Evolutionary conservation across 371 early-diverging fungal species (phyloP), one percentile per base, ranked within the genome.

Genomic region (Entomophthora muscae): DNA sequence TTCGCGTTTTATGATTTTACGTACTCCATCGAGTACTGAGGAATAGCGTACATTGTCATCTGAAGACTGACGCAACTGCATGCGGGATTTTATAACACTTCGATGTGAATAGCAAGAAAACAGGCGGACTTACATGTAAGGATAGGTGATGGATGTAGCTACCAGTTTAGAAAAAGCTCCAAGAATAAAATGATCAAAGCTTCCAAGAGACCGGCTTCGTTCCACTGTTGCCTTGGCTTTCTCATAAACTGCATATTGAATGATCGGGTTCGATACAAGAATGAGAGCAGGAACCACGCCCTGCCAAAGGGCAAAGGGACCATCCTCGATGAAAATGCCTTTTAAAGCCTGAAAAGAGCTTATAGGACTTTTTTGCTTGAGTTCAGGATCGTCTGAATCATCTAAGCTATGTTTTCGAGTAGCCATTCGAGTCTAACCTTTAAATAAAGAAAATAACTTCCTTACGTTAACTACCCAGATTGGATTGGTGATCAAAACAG

Each of bases 171-270:
- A 82, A 65, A 95, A 65, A 51, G 98, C 98, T 57, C 96, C 98
- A 63, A 98, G 77, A 52, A 92, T 65, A 81, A 98, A 98, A 73
- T 93, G 91, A 76, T 98, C 93, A 42, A 90, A 72, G 70, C 80
- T 83, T 53, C 81, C 77, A 42, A 95, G 78, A 13, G 67, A 62
- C 23, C 71, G 70, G 70, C 79, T 81, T 32, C 64, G 55, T 67
- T 75, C 74, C 32, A 76, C 67, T 13, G 86, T 63, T 64, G 77
- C 80, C 82, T 90, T 91, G 68, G 91, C 67, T 75, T 89, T 89
- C 76, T 97, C 98, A 80, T 93, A 97, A 3, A 85, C 89, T 3
- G 95, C 92, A 75, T 92, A 96, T 76, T 98, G 96, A 70, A 98
- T 96, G 66, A 94, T 89, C 53, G 98, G 98, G 79, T 98, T 98